Evolutionary conservation across 2,329 filamentous ascomycete genomes (phyloP).

Genomic region (Aspergillaceae sp.): DNA sequence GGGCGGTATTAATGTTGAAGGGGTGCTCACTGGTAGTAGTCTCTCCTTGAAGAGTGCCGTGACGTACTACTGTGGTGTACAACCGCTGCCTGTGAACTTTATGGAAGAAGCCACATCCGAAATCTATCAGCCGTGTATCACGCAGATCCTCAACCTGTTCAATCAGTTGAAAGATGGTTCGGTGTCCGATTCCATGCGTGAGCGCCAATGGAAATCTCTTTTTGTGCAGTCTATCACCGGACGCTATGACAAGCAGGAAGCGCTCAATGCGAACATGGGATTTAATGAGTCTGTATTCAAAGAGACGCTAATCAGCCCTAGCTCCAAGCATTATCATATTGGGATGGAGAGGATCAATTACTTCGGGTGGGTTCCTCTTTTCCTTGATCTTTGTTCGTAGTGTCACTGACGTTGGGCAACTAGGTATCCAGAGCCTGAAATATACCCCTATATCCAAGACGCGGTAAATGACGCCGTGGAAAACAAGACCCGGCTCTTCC

Average conservation of each 20-base stretch:
- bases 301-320: conserved; percentile 18
- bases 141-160: conserved; percentile 24
- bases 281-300: conserved; percentile 24
- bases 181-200: conserved; percentile 4
- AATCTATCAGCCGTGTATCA: conserved; percentile 26
- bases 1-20: conserved; percentile 24
- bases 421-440: conserved; percentile 29
- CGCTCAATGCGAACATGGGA: conserved; percentile 27
- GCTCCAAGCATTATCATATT: conserved; percentile 25
- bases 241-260: conserved; percentile 19
- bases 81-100: conserved; percentile 22
- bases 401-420: conserved; percentile 1
- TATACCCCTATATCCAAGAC: conserved; percentile 31
- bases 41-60: conserved; percentile 26
- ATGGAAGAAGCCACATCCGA: conserved; percentile 20
- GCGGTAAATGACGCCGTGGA: conserved; percentile 22
- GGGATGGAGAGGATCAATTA: conserved; percentile 32
- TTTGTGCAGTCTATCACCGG: conserved; percentile 27
- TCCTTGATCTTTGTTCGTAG: neutral
- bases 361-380: conserved; percentile 28
- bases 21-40: conserved; percentile 21
- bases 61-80: conserved; percentile 23
- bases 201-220: conserved; percentile 22
- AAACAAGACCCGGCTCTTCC: conserved; percentile 20
- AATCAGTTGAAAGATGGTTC: conserved; percentile 15